Evolutionary conservation across 441 rosid species (phyloP), one percentile per base, ranked within the genome.

Genomic region (Adansonia gregorii): DNA sequence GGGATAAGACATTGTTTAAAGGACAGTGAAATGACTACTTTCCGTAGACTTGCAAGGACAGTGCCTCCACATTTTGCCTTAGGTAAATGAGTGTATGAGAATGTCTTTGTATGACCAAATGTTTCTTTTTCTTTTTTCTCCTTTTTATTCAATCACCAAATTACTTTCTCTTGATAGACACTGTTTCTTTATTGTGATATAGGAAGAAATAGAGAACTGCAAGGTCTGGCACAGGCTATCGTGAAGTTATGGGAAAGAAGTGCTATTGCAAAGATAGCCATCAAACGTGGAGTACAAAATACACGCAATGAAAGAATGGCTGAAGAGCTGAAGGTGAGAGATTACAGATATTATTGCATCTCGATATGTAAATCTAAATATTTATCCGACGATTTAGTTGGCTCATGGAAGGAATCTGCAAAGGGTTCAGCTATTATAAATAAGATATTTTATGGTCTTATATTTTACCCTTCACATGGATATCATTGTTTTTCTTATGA

Each of bases 251-350:
- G 99, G 99, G 91, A 85, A 82, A 91, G 76, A 67, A 92, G 88
- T 82, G 94, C 90, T 3, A 84, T 95, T 48, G 95, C 96, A 46
- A 95, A 95, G 83, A 93, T 95, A 82, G 99, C 99, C 31, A 86
- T 95, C 80, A 95, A 95, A 80, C 98, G 94, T 0, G 92, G 94
- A 51, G 96, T 95, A 41, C 85, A 75, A 82, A 90, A 92, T 83
- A 92, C 97, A 10, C 80, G 90, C 35, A 95, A 91, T 80, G 99
- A 95, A 82, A 88, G 95, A 82, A 95, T 95, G 99, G 96, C 99
- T 2, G 98, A 92, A 78, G 98, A 93, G 71, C 98, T 95, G 45
- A 90, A 87, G 97, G 98, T 92, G 60, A 83, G 84, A 78, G 63
- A 7, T 56, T 74, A 3, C 11, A 61, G 76, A 70, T n/a, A 49